Evolutionary conservation across 176 grass and related monocot genomes (phyloP).

Genomic region (Ampelocalamus luodianensis): DNA sequence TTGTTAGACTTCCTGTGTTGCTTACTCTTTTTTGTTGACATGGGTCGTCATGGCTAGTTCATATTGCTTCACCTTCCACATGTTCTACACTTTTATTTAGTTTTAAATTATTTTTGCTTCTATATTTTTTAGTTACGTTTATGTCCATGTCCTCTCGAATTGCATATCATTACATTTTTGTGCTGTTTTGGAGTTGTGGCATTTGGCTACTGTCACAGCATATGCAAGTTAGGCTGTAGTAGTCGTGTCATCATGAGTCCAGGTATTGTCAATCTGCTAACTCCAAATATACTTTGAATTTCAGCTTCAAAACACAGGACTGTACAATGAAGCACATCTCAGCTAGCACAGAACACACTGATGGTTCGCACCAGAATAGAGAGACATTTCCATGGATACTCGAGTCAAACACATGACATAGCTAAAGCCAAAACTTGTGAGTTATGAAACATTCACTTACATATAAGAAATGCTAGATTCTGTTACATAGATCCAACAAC

Average conservation of each 20-base stretch:
- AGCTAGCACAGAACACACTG: not conserved
- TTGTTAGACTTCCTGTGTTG: not conserved
- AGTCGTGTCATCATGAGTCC: not conserved
- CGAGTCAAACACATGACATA: not conserved
- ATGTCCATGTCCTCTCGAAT: not conserved
- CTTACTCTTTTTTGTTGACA: not conserved
- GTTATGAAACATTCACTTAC: not conserved
- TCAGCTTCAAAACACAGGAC: not conserved
- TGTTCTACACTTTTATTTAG: not conserved
- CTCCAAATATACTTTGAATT: not conserved
- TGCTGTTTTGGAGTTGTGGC: not conserved
- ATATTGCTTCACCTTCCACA: not conserved
- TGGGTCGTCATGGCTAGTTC: not conserved
- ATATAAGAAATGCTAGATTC: conserved; percentile 22
- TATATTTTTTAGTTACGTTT: not conserved
- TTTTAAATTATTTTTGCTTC: not conserved
- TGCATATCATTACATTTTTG: not conserved
- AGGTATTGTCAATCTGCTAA: not conserved
- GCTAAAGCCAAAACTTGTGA: not conserved
- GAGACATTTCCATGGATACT: not conserved
- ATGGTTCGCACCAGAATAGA: not conserved
- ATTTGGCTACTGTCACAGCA: not conserved
- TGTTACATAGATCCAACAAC: conserved; percentile 31
- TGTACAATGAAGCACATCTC: not conserved
- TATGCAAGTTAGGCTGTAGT: not conserved